Percentiles rank a stretch among this genome's conserved stretches.
phyloP scores from a whole-genome alignment of 2,329 filamentous ascomycete genomes.

The Zymoseptoria tritici region DNA sequence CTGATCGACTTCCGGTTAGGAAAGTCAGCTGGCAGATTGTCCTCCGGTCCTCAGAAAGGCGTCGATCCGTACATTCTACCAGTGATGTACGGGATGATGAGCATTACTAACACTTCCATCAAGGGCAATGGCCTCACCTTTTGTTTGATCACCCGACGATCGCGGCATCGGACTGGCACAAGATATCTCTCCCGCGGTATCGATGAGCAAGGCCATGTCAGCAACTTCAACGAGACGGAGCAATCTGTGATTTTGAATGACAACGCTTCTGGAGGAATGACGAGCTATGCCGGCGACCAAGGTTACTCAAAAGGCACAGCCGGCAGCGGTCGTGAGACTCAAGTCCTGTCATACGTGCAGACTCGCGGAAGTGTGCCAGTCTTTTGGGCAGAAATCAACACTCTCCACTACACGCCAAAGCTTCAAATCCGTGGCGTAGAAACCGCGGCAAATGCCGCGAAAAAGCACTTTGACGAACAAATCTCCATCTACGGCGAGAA shows the following conservation, averaged over 20 bases:
- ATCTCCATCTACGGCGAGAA: conserved; percentile 92
- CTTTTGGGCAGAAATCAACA: conserved; percentile 95
- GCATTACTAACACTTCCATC: conserved; percentile 78
- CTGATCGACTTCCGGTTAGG: conserved; percentile 79
- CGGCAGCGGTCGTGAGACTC: conserved; percentile 63
- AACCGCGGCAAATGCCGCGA: conserved; percentile 67
- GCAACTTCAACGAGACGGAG: conserved; percentile 98
- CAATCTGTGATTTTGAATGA: conserved; percentile 89
- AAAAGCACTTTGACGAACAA: conserved; percentile 87
- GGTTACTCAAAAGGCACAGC: conserved; percentile 68
- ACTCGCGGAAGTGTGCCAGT: conserved; percentile 93
- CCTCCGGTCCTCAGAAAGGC: conserved; percentile 62
- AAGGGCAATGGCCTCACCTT: conserved; percentile 80
- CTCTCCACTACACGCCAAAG: conserved; percentile 81
- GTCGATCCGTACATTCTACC: conserved; percentile 90
- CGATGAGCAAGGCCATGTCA: conserved; percentile 89
- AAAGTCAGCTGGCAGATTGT: conserved; percentile 49
- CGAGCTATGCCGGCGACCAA: conserved; percentile 70
- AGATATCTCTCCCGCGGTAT: conserved; percentile 92
- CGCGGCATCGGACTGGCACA: conserved; percentile 80
- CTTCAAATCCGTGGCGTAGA: conserved; percentile 82
- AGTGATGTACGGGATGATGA: conserved; percentile 92
- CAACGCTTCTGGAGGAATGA: conserved; percentile 58
- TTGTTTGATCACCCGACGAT: conserved; percentile 79
- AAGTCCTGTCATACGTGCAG: conserved; percentile 91